Conservation (phyloP, 164 flowering plant species). For the Liquidambar formosana region DNA sequence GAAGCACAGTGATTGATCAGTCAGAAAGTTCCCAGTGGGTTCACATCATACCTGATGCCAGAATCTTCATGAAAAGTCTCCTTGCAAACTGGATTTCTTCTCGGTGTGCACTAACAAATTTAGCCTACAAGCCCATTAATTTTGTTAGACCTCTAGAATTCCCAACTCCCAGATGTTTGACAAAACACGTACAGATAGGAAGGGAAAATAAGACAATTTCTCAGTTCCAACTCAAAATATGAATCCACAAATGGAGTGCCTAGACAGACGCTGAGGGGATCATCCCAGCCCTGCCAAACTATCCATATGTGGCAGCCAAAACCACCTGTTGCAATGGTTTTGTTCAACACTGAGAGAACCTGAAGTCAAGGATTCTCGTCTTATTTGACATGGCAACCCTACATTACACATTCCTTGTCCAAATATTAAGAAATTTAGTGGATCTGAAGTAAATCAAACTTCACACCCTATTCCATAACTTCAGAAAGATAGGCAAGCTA, state of each 20-base stretch:
- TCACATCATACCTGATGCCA: constrained; percentile 20
- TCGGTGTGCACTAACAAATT: constrained; percentile 22
- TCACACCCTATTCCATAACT: not conserved
- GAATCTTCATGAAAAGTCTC: constrained; percentile 12
- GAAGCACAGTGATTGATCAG: not conserved
- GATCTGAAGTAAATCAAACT: not conserved
- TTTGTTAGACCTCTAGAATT: not conserved
- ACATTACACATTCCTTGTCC: not conserved
- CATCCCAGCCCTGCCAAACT: not conserved
- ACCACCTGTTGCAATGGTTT: not conserved
- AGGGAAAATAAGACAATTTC: not conserved
- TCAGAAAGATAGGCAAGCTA: not conserved
- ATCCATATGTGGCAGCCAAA: not conserved
- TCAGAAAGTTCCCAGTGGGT: not conserved
- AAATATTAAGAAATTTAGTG: not conserved
- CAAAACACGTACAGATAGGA: not conserved
- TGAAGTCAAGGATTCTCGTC: not conserved
- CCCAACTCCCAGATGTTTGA: not conserved
- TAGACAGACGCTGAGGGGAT: not conserved
- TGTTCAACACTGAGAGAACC: not conserved
- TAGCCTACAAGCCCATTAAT: constrained; percentile 14
- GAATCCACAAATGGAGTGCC: not conserved
- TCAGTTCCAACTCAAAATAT: not conserved
- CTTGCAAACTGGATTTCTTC: constrained; percentile 21
- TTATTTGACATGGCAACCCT: not conserved